These are phyloP conservation scores for Echeveria elegans DNA, from an alignment of 164 flowering plant genomes.

Conservation along the genomic window DNA sequence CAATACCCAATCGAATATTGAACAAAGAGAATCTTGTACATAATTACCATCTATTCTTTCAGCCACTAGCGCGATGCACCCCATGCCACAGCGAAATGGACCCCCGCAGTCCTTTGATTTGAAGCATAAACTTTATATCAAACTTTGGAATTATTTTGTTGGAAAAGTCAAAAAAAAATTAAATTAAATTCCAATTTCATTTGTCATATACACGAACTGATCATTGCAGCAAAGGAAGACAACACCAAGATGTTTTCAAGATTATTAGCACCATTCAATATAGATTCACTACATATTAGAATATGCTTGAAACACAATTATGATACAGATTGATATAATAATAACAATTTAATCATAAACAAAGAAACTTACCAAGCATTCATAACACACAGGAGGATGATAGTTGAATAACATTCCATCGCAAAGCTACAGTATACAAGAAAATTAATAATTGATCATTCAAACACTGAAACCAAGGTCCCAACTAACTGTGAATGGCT, in stretches of 20 bases:
- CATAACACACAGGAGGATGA: constrained; percentile 69
- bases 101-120: constrained; percentile 72
- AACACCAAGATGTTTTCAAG: background rate
- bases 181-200: background rate
- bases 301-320: background rate
- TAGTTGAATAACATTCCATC: constrained; percentile 87
- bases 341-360: background rate
- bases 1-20: background rate
- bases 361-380: constrained; percentile 47
- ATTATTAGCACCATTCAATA: too few relatives aligned
- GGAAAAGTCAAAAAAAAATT: background rate
- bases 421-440: constrained; percentile 58
- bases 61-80: constrained; percentile 67
- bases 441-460: constrained; percentile 11
- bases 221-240: background rate
- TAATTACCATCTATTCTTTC: constrained; percentile 40
- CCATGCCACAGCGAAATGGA: constrained; percentile 65
- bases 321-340: background rate
- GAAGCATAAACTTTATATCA: constrained; percentile 8
- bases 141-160: background rate
- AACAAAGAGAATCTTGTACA: too few relatives aligned
- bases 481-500: background rate
- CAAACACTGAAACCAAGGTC: background rate
- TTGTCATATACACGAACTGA: background rate
- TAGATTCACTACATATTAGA: background rate